Percentiles rank a stretch among this genome's conserved stretches.
phyloP scores from a whole-genome alignment of 2,329 filamentous ascomycete species.

The Macrophomina phaseolina region DNA sequence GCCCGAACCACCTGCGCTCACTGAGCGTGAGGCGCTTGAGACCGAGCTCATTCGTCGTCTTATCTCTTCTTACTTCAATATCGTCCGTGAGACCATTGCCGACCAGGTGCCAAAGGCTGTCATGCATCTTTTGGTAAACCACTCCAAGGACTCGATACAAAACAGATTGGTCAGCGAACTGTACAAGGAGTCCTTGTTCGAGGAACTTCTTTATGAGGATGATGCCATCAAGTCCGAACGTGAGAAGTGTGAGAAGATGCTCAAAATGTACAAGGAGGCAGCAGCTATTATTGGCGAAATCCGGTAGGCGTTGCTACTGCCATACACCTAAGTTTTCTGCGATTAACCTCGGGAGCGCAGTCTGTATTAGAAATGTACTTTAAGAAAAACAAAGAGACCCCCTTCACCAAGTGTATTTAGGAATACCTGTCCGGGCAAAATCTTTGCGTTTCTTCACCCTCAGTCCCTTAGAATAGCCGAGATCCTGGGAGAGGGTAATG shows the following conservation, averaged over 20 bases:
- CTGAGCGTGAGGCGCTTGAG: slow-evolving; percentile 94
- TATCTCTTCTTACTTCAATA: slow-evolving; percentile 99
- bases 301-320: slow-evolving; percentile 57
- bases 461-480: slow-evolving; percentile 5
- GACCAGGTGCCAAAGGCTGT: slow-evolving; percentile 98
- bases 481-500: background rate
- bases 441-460: slow-evolving; percentile 5
- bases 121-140: slow-evolving; percentile 98
- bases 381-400: slow-evolving; percentile 16
- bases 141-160: slow-evolving; percentile 97
- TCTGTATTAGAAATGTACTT: slow-evolving; percentile 26
- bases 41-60: slow-evolving; percentile 95
- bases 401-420: background rate
- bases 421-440: background rate
- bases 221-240: slow-evolving; percentile 96
- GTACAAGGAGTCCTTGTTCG: slow-evolving; percentile 89
- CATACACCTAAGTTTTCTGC: slow-evolving; percentile 7
- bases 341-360: slow-evolving; percentile 21
- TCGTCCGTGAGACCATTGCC: slow-evolving; percentile 96
- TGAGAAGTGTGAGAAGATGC: slow-evolving; percentile 96
- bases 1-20: slow-evolving; percentile 80
- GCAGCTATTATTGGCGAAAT: slow-evolving; percentile 99
- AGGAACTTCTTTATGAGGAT: slow-evolving; percentile 95
- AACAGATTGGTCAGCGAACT: slow-evolving; percentile 94
- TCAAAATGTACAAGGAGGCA: slow-evolving; percentile 95